Base-by-base conservation (phyloP, 257 asterid species). In the Rehmannia glutinosa region DNA sequence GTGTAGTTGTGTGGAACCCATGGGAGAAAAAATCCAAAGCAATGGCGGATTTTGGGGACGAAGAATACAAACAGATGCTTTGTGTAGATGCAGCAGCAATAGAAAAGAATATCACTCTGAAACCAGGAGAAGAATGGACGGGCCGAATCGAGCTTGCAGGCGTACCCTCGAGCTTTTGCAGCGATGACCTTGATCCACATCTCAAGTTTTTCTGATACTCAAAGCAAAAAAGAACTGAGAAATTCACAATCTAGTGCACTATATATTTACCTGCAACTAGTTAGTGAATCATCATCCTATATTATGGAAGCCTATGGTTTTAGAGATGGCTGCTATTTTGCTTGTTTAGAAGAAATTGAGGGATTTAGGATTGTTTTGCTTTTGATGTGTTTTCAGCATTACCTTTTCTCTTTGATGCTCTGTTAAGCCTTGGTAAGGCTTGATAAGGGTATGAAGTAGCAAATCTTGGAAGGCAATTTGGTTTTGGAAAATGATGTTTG, bases 11-110 rank as follows among this genome's bases (percentile, higher is more conserved):
- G 62, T 92, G 98, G 98, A 92, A 92, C 67, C 97, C 98, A 51
- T 92, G 98, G 98, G 97, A 87, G 36, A 92, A 87, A 83, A 92
- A 87, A 58, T 77, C 96, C 1, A 92, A 84, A 75, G 87, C 95
- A 47, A 87, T 92, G 95, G 59, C 78, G 2, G 97, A 90, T 80
- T 89, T 92, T 52, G 98, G 97, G 0, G 93, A 86, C 16, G 97
- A 83, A 4, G 98, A 90, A 75, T 92, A 87, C 79, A 90, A 83
- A 30, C 90, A 86, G 65, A 92, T 92, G 98, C 71, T 92, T 0
- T 92, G 98, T 15, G 92, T 86, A 2, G 82, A 82, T 62, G 96
- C 90, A 16, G 96, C 97, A 51, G 95, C 95, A 9, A 53, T 86
- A 27, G 98, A 87, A 69, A 90, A 82, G 75, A 81, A 78, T 32